Base-by-base conservation (phyloP, 169 alveolate genomes). In the Cyclospora cayetanensis region DNA sequence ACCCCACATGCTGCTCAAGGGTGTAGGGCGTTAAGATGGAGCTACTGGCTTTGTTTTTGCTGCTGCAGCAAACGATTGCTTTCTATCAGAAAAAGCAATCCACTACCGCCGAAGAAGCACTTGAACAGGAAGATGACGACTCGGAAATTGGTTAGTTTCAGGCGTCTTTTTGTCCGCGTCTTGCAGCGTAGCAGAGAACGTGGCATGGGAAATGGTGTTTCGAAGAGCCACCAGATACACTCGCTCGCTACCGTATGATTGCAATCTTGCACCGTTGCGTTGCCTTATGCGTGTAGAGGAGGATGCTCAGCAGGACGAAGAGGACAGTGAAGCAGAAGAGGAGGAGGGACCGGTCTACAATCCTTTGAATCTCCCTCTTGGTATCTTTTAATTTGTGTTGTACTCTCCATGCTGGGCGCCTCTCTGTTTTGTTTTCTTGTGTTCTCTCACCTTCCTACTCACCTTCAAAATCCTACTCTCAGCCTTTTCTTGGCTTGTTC, bases 291-390 rank as follows among this genome's bases (percentile, higher is more conserved):
- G 15, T 29, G 35, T 15, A 66, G 90, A 82, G 35, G 90, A 7
- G 22, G 91, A 90, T 31, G 93, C 72, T 43, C 83, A 68, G 15
- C 92, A 83, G 86, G 93, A 92, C 4, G 95, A 83, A 27, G 93
- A 91, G 20, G 96, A 93, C 29, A 95, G 94, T 50, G 97, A 94
- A 29, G 92, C 92, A 11, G 96, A 93, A 22, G 95, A 94, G 50
- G 97, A 95, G 34, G 98, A 98, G 55, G 95, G 97, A 53, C 98
- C 98, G 2, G 96, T 97, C 68, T 98, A 98, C 96, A 99, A 99
- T 93, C 99, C 99, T 9, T 96, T 98, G 90, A 99, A 99, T 94
- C 96, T 99, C 27, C 99, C 99, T 11, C 96, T 98, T 37, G 99
- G 95, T 86, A 22, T 0, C n/a, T n/a, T n/a, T n/a, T n/a, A n/a